Base-by-base conservation (phyloP, 352 stramenopile genomes). In the Bremia lactucae region DNA sequence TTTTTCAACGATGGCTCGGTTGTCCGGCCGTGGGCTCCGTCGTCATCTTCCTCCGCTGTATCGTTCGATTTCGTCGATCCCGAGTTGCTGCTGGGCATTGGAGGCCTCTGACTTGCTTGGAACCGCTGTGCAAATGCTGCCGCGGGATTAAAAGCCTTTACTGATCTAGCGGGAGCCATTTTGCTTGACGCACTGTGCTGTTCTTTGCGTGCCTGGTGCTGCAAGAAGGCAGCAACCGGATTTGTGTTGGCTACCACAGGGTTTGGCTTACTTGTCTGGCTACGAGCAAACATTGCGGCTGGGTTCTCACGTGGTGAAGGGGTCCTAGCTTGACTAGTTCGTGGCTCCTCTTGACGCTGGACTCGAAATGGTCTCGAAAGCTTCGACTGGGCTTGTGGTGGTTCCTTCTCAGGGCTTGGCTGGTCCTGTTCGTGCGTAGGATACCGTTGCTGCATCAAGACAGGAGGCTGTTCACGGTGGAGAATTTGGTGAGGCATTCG, bases 1-100 rank as follows among this genome's bases (percentile, higher is more conserved):
- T 82, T 82, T 43, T 87, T 87, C 15, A 81, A 66, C 20, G 70
- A 83, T 36, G 73, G 73, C 46, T 83, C 71, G n/a, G 44, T 52
- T 14, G 40, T 54, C 19, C 45, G 6, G n/a, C 42, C 54, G 21
- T 49, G 42, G 29, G 68, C 56, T 20, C 61, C 63, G 44, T 74
- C 67, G 15, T 77, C 69, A 15, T 69, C 52, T 23, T 68, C 52
- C 1, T 61, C 55, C 8, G 56, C 56, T 9, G 58, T 54, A 11
- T 66, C 57, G 31, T 72, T 62, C 0, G 64, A 68, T 53, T 77
- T 74, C 19, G 48, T 53, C 20, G 51, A 43, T 33, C 46, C 34
- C 23, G 52, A 13, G 47, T 41, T 42, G 53, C 49, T 51, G 46
- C 36, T 58, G 24, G 42, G 46, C 44, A 70, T 74, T 35, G 62